Base-by-base conservation (phyloP, 2,329 filamentous ascomycete species). In the Fusarium pseudoanthophilum region DNA sequence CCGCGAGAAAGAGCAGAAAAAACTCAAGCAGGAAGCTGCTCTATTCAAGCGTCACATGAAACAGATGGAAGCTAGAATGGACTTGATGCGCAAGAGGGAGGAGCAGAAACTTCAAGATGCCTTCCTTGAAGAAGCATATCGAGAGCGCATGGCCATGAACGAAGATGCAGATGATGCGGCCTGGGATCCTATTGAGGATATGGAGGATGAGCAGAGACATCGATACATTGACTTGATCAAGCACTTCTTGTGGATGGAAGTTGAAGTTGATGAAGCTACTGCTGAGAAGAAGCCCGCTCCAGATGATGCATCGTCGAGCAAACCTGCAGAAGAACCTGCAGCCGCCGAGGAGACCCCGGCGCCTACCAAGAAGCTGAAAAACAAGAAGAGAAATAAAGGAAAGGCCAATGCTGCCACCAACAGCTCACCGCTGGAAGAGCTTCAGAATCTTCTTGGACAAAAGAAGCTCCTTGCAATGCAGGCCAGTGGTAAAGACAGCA, bases 141-240 rank as follows among this genome's bases (percentile, higher is more conserved):
- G 42, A 18, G 73, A 79, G 40, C 68, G 76, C 0, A 76, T 77
- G 72, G 53, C 64, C 1, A 58, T 75, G 67, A 63, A 64, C 7
- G 69, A 40, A 28, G 71, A 74, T 9, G 32, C 60, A 1, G 72
- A 79, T 4, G 73, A 76, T 2, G 76, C 73, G 24, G 67, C 67
- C 1, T 80, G 77, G 77, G 78, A 80, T 57, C 78, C 77, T 6
- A 79, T 80, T 11, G 67, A 78, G 45, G 77, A 79, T 20, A 49
- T 76, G 52, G 71, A 74, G 4, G 28, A 73, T 24, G 67, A 77
- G 26, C 75, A 73, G 39, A 71, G 78, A 21, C 34, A 77, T 26
- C 72, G 69, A 8, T 80, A 76, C 49, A 73, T 80, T 34, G 77
- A 79, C 16, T 52, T 80, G 66, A 79, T 79, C 42, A 78, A 73